Evolutionary conservation across 2,329 filamentous ascomycete species (phyloP), one percentile per base, ranked within the genome.

Genomic region (Ophiostoma piceae): DNA sequence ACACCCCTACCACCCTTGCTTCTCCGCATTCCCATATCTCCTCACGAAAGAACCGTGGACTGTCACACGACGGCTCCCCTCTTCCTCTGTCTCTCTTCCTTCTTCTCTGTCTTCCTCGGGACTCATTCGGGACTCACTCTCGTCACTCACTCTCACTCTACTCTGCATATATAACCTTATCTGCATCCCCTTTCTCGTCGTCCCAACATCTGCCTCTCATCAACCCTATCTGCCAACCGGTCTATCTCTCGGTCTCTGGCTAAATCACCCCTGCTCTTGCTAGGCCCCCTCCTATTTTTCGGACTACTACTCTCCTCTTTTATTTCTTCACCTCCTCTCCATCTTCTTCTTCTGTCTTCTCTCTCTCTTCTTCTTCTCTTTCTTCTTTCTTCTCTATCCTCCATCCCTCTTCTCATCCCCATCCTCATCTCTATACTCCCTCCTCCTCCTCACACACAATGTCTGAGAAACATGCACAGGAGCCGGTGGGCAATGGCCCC

Each of bases 231-330:
- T 62, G 12, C 57, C 57, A 62, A 32, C 26, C 26, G 26, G 12
- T 62, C 57, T 29, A 62, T 62, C 57, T 62, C n/a, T 43, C 19
- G 7, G 51, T 57, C n/a, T 22, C 32, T 41, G 32, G 62, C 32
- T 35, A 35, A 65, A 22, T 8, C 62, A n/a, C 62, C 62, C 62
- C 62, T 65, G 62, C 19, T 39, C 62, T 26, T 26, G n/a, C 7
- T 35, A 35, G 5, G 32, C 8, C 19, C 62, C 35, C 32, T 39
- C 35, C 32, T 65, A 39, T 41, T 65, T 39, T 60, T 60, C 32
- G 12, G 9, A 26, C 51, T 57, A 26, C 51, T 57, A 64, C 62
- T 68, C 67, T 47, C 60, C 68, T 66, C 51, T 66, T 69, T 62
- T 65, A 69, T 37, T 26, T 22, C 39, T 57, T 29, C 29, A 37